These are phyloP conservation scores for Capronia epimyces DNA, from an alignment of 2,329 filamentous ascomycete species.

Conservation along the genomic window DNA sequence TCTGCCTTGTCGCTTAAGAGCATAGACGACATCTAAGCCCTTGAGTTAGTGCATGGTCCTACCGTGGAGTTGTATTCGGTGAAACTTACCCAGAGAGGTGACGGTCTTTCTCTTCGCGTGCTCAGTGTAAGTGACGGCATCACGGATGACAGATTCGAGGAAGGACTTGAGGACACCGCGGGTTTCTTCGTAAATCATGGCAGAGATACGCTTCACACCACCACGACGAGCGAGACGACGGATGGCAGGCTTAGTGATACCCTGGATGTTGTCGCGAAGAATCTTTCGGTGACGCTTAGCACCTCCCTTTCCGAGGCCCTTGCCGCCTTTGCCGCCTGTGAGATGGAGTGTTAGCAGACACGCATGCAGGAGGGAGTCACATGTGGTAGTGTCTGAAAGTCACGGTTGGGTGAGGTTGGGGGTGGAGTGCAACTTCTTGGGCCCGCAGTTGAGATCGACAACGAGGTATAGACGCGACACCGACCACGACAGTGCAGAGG, in stretches of 20 bases:
- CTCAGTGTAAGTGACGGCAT: slow-evolving; percentile 72
- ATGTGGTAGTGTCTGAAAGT: not conserved
- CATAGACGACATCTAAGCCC: slow-evolving; percentile 56
- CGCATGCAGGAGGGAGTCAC: not conserved
- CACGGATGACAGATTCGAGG: slow-evolving; percentile 67
- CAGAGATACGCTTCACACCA: slow-evolving; percentile 99
- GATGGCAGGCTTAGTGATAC: slow-evolving; percentile 52
- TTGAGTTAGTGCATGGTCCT: not conserved
- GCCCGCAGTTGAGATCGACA: slow-evolving; percentile 33
- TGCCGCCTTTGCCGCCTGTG: slow-evolving; percentile 50
- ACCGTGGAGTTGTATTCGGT: not conserved
- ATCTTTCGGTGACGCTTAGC: slow-evolving; percentile 54
- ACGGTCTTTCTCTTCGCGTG: slow-evolving; percentile 78
- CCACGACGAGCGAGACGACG: slow-evolving; percentile 60
- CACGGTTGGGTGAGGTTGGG: not conserved
- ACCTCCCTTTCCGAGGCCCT: slow-evolving; percentile 51
- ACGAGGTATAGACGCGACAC: slow-evolving; percentile 8
- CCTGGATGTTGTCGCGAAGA: slow-evolving; percentile 52
- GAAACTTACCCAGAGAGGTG: slow-evolving; percentile 49
- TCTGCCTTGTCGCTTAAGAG: slow-evolving; percentile 63
- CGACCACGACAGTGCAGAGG: slow-evolving; percentile 8
- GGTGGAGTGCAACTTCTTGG: slow-evolving; percentile 33
- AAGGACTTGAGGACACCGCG: slow-evolving; percentile 73
- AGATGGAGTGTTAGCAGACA: slow-evolving; percentile 12
- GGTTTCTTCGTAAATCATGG: slow-evolving; percentile 77